Base-by-base conservation (phyloP, 2,329 filamentous ascomycete species). In the Verticillium albo-atrum region DNA sequence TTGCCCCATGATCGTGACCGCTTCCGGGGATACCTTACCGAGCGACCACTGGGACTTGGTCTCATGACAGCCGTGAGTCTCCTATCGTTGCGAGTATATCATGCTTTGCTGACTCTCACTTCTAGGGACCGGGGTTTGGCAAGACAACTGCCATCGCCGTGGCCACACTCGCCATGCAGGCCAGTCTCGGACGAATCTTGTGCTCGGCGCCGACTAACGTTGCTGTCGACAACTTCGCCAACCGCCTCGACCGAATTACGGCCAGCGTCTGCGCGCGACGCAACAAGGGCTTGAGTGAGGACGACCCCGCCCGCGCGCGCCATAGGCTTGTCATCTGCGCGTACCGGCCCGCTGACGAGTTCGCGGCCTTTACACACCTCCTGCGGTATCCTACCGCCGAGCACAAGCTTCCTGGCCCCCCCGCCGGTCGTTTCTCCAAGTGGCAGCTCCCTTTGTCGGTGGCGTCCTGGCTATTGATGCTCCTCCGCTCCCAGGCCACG, bases 191-290 rank as follows among this genome's bases (percentile, higher is more conserved):
- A 1, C 12, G 27, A 1, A 35, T 67, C 4, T 61, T 57, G 17
- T 60, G 57, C 26, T 60, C 57, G 15, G 66, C 55, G 2, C 64
- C 65, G 2, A 64, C 61, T 2, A 50, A 64, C 35, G 57, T 60
- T 5, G 58, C 63, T 3, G 57, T 64, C 3, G 55, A 57, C 57
- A 65, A 68, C 61, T 62, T 67, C n/a, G 56, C 63, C 14, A 35
- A 60, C 23, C 59, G 60, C 2, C 0, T 56, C 17, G 26, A 60
- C 14, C 15, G 4, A 4, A 42, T 54, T 14, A 17, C 28, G 14
- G 5, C 14, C 3, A 20, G 12, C 9, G 54, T 58, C 9, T 15
- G 42, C 37, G n/a, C 28, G 6, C 12, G 26, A 6, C 30, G 47
- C 30, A 58, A 57, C 54, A 14, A 37, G 26, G 37, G 15, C 3